Conservation (phyloP, 768 basidiomycete genomes). For the Kockovaella imperatae region DNA sequence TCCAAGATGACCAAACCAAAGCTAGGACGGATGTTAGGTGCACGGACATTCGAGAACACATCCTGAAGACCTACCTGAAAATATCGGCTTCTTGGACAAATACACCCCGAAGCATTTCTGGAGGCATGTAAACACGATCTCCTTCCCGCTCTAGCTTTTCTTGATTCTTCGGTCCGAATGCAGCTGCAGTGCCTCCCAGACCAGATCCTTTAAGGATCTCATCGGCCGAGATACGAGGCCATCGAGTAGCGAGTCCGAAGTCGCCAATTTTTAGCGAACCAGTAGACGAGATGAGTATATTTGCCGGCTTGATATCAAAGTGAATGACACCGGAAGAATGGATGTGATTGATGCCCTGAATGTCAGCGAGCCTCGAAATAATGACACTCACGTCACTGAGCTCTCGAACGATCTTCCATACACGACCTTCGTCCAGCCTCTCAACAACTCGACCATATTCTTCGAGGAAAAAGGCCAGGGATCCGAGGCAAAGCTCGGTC, state of each 20-base stretch:
- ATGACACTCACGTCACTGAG: slow-evolving; percentile 65
- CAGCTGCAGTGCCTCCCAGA: slow-evolving; percentile 20
- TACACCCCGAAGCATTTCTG: slow-evolving; percentile 82
- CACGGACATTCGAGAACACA: background rate
- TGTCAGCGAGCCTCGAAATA: background rate
- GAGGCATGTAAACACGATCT: slow-evolving; percentile 92
- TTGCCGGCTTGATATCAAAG: slow-evolving; percentile 94
- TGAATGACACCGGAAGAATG: slow-evolving; percentile 85
- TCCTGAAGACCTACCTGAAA: slow-evolving; percentile 64
- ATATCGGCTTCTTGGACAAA: slow-evolving; percentile 94
- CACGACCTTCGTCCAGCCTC: slow-evolving; percentile 74
- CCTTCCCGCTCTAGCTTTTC: slow-evolving; percentile 76
- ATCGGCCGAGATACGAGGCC: slow-evolving; percentile 59
- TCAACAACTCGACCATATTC: slow-evolving; percentile 76
- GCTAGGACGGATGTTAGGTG: slow-evolving; percentile 50
- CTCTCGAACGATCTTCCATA: slow-evolving; percentile 95
- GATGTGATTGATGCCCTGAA: slow-evolving; percentile 80
- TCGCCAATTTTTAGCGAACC: slow-evolving; percentile 96
- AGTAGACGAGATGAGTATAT: slow-evolving; percentile 79
- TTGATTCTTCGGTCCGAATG: background rate
- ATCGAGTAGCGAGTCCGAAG: slow-evolving; percentile 92
- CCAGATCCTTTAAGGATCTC: slow-evolving; percentile 40
- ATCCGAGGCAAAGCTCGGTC: slow-evolving; percentile 93
- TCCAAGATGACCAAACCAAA: slow-evolving; percentile 94
- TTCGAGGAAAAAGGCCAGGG: slow-evolving; percentile 81